phyloP scores from a whole-genome alignment of 257 asterid species.

The Nemophila menziesii region DNA sequence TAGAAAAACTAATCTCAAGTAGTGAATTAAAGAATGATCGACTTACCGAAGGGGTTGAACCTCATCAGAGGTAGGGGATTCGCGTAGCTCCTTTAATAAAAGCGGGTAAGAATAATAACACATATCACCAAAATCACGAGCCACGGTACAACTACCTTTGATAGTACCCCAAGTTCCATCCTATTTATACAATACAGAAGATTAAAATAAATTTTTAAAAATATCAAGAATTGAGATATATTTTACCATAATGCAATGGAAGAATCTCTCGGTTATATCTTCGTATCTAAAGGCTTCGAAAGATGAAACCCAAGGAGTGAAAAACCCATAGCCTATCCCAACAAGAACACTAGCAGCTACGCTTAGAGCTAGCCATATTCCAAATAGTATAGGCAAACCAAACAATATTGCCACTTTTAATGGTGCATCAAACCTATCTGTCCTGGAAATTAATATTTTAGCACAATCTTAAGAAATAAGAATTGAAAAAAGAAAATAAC shows the following conservation, averaged over 20 bases:
- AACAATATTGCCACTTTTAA: slow-evolving; percentile 65
- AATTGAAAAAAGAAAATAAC: not conserved
- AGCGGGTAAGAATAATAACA: slow-evolving; percentile 68
- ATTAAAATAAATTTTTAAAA: not conserved
- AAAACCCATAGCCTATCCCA: slow-evolving; percentile 85
- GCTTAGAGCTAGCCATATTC: slow-evolving; percentile 78
- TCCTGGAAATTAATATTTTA: slow-evolving; percentile 27
- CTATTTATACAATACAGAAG: slow-evolving; percentile 22
- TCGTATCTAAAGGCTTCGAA: slow-evolving; percentile 83
- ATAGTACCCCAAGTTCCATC: slow-evolving; percentile 89
- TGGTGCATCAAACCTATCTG: slow-evolving; percentile 61
- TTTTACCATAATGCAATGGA: slow-evolving; percentile 66
- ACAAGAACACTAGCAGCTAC: slow-evolving; percentile 67
- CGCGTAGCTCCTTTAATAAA: slow-evolving; percentile 53
- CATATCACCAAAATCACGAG: slow-evolving; percentile 81
- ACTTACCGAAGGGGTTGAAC: slow-evolving; percentile 65
- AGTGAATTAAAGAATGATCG: not conserved
- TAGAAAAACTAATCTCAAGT: no score
- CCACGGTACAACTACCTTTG: slow-evolving; percentile 79
- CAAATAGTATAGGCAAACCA: slow-evolving; percentile 71
- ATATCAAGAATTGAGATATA: not conserved
- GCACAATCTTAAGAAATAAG: not conserved
- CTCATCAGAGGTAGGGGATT: slow-evolving; percentile 37
- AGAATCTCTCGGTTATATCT: slow-evolving; percentile 37
- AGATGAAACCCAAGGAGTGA: slow-evolving; percentile 85